These are phyloP conservation scores for Chimonanthus salicifolius DNA, from an alignment of 164 flowering plant species.

Conservation along the genomic window DNA sequence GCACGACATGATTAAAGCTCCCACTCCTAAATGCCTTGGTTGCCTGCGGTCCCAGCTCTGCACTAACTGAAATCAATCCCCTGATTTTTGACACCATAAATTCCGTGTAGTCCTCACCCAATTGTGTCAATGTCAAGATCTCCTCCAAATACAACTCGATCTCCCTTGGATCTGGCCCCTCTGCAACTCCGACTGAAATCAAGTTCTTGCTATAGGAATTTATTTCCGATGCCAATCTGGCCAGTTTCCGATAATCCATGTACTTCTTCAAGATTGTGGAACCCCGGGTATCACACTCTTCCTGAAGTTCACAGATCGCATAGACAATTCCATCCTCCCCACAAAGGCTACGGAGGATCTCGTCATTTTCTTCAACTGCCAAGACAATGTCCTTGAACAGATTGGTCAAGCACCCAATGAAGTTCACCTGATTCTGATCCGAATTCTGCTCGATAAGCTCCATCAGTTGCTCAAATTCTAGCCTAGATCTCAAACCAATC, in stretches of 20 bases:
- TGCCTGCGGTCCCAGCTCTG: constrained; percentile 74
- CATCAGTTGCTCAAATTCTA: constrained; percentile 64
- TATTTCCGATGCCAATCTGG: constrained; percentile 61
- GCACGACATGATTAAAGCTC: constrained; percentile 63
- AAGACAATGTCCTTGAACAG: constrained; percentile 85
- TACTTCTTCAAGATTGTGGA: constrained; percentile 63
- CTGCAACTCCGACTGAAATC: constrained; percentile 55
- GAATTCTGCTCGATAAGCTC: constrained; percentile 54
- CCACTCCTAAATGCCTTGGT: constrained; percentile 85
- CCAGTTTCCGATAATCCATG: constrained; percentile 73
- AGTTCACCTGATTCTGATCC: constrained; percentile 36
- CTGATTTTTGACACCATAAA: constrained; percentile 84
- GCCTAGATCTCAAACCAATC: constrained; percentile 61
- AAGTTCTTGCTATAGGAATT: constrained; percentile 66
- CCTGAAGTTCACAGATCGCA: constrained; percentile 85
- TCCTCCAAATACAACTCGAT: constrained; percentile 81
- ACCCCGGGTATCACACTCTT: constrained; percentile 84
- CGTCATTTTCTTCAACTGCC: constrained; percentile 80
- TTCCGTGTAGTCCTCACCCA: constrained; percentile 85
- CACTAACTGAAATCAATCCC: constrained; percentile 70
- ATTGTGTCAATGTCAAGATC: constrained; percentile 60
- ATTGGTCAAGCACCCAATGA: constrained; percentile 71
- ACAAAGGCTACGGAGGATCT: constrained; percentile 58
- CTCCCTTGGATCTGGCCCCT: constrained; percentile 94
- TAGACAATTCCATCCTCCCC: constrained; percentile 90